phyloP scores from a whole-genome alignment of 495 filamentous ascomycete genomes.

The Daldinia decipiens region DNA sequence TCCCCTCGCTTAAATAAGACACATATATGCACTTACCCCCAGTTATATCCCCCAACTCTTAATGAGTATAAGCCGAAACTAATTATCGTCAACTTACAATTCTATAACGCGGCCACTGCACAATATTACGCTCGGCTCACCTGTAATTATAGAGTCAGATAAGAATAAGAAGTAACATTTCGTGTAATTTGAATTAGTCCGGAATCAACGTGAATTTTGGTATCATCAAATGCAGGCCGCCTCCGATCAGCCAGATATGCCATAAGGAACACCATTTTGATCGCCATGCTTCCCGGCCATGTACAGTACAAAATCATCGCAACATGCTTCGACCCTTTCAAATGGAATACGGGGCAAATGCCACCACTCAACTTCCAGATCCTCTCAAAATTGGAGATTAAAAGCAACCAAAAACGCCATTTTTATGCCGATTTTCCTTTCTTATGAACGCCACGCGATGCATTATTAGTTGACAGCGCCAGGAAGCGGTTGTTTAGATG shows the following conservation, averaged over 20 bases:
- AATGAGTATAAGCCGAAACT: neutral
- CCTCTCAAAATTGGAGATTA: neutral
- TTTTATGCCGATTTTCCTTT: conserved; percentile 16
- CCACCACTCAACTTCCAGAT: neutral
- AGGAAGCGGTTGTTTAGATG: neutral
- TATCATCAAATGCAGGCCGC: neutral
- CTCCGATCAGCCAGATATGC: neutral
- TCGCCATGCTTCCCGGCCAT: neutral
- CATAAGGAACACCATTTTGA: neutral
- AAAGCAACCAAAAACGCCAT: conserved; percentile 12
- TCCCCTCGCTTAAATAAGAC: neutral
- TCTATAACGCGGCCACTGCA: neutral
- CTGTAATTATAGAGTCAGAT: neutral
- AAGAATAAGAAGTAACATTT: neutral
- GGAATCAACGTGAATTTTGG: neutral
- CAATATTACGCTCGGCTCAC: neutral
- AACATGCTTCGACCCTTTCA: neutral
- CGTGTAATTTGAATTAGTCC: neutral
- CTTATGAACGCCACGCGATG: conserved; percentile 20
- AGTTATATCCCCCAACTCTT: neutral
- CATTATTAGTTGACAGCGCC: conserved; percentile 9
- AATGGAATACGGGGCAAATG: neutral
- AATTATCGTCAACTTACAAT: neutral
- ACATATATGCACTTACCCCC: too few relatives aligned
- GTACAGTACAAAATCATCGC: neutral